phyloP scores from a whole-genome alignment of 805 yeast species.

The Naumovozyma dairenensis region DNA sequence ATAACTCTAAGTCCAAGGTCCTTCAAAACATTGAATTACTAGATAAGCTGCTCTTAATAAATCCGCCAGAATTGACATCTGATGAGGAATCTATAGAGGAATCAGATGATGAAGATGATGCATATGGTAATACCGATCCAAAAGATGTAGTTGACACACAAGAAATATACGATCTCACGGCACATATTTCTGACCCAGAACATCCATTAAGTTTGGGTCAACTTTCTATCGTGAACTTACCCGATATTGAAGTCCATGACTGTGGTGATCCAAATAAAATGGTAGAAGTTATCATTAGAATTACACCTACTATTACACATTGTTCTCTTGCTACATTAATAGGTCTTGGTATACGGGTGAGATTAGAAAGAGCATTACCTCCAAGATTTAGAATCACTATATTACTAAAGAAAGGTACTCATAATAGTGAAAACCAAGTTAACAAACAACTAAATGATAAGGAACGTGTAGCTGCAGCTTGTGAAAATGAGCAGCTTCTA shows the following conservation, averaged over 20 bases:
- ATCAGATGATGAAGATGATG: constrained; percentile 16
- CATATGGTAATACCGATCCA: constrained; percentile 20
- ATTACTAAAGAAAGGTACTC: constrained; percentile 80
- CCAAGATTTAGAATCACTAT: constrained; percentile 73
- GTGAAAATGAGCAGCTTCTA: constrained; percentile 87
- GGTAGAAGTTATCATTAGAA: constrained; percentile 68
- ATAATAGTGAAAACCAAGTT: constrained; percentile 91
- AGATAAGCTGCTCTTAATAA: constrained; percentile 19
- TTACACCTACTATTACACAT: constrained; percentile 96
- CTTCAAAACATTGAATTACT: constrained; percentile 22
- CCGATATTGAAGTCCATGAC: constrained; percentile 65
- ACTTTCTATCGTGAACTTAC: constrained; percentile 80
- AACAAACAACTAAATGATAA: constrained; percentile 95
- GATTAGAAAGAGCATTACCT: constrained; percentile 83
- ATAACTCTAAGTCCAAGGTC: constrained; percentile 19
- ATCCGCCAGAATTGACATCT: constrained; percentile 18
- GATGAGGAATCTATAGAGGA: constrained; percentile 13
- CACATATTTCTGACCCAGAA: constrained; percentile 90
- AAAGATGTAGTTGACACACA: constrained; percentile 72
- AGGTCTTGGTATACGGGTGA: constrained; percentile 87
- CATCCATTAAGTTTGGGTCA: constrained; percentile 94
- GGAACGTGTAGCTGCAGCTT: constrained; percentile 96
- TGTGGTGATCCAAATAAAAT: constrained; percentile 43
- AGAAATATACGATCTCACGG: constrained; percentile 78
- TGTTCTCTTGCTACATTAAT: constrained; percentile 93